Evolutionary conservation across 495 filamentous ascomycete genomes (phyloP).

Genomic region (Aspergillus cristatus): DNA sequence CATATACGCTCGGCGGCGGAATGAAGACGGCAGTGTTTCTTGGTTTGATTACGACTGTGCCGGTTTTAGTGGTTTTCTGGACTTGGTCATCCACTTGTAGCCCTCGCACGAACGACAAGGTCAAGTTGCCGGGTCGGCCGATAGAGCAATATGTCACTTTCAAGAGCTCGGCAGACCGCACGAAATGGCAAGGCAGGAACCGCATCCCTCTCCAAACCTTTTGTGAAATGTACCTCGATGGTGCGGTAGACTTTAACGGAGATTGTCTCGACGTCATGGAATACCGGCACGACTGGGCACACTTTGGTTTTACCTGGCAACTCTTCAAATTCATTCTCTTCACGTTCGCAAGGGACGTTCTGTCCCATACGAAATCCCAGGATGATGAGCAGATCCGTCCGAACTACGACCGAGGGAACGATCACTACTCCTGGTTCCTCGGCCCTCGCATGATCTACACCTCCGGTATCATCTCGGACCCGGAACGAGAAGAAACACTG

Average conservation of each 20-base stretch:
- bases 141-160: conserved; percentile 81
- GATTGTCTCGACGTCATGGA: conserved; percentile 72
- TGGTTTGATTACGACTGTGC: conserved; percentile 51
- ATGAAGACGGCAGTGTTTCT: conserved; percentile 66
- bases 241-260: conserved; percentile 78
- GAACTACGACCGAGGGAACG: conserved; percentile 81
- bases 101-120: conserved; percentile 73
- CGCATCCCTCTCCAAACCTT: conserved; percentile 84
- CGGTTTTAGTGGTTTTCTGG: conserved; percentile 68
- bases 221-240: conserved; percentile 83
- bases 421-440: conserved; percentile 85
- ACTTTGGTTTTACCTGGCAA: conserved; percentile 64
- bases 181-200: conserved; percentile 65
- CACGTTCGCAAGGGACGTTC: conserved; percentile 62
- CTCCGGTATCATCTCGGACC: conserved; percentile 70
- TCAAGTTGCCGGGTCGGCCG: conserved; percentile 61
- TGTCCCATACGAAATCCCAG: conserved; percentile 72
- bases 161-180: conserved; percentile 61
- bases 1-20: conserved; percentile 62
- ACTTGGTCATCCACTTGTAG: conserved; percentile 52
- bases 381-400: conserved; percentile 84
- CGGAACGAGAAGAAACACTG: conserved; percentile 64
- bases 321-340: conserved; percentile 64
- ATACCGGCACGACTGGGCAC: conserved; percentile 83
- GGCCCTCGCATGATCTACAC: conserved; percentile 90